Percentiles rank a stretch among this genome's conserved stretches.
Evolutionary conservation across 2,329 filamentous ascomycete genomes (phyloP).

Genomic region (Knufia fluminis): DNA sequence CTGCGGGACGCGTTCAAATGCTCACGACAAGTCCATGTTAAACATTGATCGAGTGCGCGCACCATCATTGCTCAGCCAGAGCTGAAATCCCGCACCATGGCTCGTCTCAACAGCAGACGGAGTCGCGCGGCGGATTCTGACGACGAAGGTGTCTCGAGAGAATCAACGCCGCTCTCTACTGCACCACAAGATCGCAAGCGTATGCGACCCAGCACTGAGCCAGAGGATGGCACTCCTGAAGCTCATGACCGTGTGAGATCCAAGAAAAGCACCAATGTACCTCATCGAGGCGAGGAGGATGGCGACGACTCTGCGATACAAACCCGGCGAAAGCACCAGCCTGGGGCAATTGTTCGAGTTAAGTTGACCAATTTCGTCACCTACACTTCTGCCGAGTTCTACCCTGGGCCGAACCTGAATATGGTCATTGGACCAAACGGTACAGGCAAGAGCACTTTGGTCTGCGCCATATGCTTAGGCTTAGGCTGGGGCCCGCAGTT

Average conservation of each 20-base stretch:
- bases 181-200: constrained; percentile 22
- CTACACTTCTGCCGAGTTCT: constrained; percentile 84
- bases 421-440: constrained; percentile 99
- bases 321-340: constrained; percentile 37
- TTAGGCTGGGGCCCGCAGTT: constrained; percentile 68
- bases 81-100: constrained; percentile 11
- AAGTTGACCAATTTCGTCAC: constrained; percentile 86
- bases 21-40: too few species aligned
- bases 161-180: constrained; percentile 20
- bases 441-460: constrained; percentile 92
- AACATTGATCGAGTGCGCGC: too few species aligned
- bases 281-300: not conserved
- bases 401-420: constrained; percentile 83
- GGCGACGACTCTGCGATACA: not conserved
- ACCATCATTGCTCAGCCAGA: constrained; percentile 6
- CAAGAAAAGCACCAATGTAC: not conserved
- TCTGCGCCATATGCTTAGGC: constrained; percentile 92
- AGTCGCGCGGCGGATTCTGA: constrained; percentile 17
- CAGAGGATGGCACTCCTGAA: constrained; percentile 5
- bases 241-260: constrained; percentile 8
- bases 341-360: constrained; percentile 83
- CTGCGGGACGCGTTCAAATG: constrained; percentile 9
- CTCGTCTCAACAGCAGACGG: constrained; percentile 13
- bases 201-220: constrained; percentile 8
- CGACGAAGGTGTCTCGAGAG: constrained; percentile 17